Conservation (phyloP, 306 rosid genomes). For the Lotus japonicus region DNA sequence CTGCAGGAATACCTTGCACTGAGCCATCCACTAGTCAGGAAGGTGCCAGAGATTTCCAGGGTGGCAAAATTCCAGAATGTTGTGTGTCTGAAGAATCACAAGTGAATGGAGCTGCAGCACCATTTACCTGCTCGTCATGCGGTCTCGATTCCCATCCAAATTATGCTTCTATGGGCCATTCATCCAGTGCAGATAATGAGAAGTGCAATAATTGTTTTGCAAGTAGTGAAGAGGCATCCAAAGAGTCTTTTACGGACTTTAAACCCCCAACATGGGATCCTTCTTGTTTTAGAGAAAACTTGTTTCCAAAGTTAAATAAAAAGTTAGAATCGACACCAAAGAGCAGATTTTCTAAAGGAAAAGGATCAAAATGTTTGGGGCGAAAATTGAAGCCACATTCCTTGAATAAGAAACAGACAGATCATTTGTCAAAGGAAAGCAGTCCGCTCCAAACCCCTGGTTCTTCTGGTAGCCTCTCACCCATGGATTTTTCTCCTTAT, state of each 20-base stretch:
- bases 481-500: constrained; percentile 92
- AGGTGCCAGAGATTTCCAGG: constrained; percentile 16
- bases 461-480: constrained; percentile 57
- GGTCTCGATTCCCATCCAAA: constrained; percentile 25
- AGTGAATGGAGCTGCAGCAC: constrained; percentile 26
- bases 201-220: constrained; percentile 22
- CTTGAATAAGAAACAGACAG: constrained; percentile 23
- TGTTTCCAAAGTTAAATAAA: constrained; percentile 44
- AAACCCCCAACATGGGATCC: constrained; percentile 58
- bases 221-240: constrained; percentile 31
- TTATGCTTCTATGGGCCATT: constrained; percentile 24
- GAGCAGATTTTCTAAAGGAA: constrained; percentile 46
- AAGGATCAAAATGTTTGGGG: constrained; percentile 45
- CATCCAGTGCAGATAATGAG: constrained; percentile 15
- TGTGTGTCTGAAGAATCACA: constrained; percentile 23
- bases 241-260: constrained; percentile 36
- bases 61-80: constrained; percentile 32
- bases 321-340: constrained; percentile 28
- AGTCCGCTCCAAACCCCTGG: constrained; percentile 39
- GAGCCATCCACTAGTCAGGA: constrained; percentile 29
- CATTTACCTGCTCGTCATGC: constrained; percentile 38
- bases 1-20: constrained; percentile 30
- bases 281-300: constrained; percentile 55
- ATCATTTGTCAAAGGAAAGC: constrained; percentile 38
- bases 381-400: constrained; percentile 41